Conservation (phyloP, 1,139 yeast species). For the Candida anutae region DNA sequence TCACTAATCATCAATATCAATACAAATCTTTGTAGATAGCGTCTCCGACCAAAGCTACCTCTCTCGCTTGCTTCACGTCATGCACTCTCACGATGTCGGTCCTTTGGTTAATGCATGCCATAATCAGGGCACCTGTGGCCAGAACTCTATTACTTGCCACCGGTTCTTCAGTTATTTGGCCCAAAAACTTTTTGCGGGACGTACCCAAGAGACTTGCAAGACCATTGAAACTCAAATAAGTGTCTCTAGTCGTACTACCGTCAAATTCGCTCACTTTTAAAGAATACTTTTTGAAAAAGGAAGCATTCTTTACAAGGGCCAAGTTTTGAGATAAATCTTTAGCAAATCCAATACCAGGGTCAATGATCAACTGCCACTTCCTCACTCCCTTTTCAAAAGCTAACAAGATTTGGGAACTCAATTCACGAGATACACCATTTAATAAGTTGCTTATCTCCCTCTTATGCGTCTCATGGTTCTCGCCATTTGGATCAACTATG, state of each 20-base stretch:
- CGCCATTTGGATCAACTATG: constrained; percentile 20
- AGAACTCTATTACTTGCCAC: constrained; percentile 54
- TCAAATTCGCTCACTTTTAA: constrained; percentile 16
- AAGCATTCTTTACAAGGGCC: constrained; percentile 50
- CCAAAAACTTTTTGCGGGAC: constrained; percentile 81
- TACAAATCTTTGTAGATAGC: constrained; percentile 49
- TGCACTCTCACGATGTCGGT: constrained; percentile 86
- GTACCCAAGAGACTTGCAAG: constrained; percentile 78
- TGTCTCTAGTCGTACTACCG: constrained; percentile 14
- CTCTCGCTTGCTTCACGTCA: constrained; percentile 61
- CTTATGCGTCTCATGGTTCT: constrained; percentile 16
- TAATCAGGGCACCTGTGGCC: constrained; percentile 72
- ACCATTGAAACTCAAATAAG: constrained; percentile 37
- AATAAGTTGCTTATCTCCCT: constrained; percentile 27
- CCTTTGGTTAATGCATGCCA: constrained; percentile 67
- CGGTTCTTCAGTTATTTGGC: constrained; percentile 48
- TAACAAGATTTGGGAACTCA: constrained; percentile 44
- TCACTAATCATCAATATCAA: no score
- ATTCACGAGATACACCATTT: constrained; percentile 55
- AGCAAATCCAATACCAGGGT: constrained; percentile 96
- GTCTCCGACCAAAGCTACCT: constrained; percentile 66
- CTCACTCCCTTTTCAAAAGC: constrained; percentile 61
- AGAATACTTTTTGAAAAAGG: constrained; percentile 47
- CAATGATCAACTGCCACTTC: constrained; percentile 87
- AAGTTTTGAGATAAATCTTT: constrained; percentile 65